phyloP scores from a whole-genome alignment of 1,284 basidiomycete species.

The Ustilago bromivora region DNA sequence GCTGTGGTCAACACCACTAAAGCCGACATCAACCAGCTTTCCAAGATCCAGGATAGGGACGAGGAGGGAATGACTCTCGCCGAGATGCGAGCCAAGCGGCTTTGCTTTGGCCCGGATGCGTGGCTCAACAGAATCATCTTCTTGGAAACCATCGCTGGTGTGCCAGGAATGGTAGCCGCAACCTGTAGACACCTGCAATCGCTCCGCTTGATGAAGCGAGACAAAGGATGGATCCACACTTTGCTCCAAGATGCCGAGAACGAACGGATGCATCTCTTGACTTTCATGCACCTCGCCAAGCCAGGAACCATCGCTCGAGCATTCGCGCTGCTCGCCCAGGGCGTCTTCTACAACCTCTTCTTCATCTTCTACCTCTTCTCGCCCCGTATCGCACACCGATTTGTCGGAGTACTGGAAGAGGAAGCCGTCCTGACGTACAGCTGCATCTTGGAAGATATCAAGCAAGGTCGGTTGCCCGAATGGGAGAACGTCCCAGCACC shows the following conservation, averaged over 20 bases:
- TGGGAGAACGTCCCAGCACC: constrained; percentile 82
- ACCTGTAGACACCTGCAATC: constrained; percentile 78
- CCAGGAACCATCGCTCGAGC: constrained; percentile 41
- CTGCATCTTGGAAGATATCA: constrained; percentile 83
- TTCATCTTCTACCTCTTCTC: constrained; percentile 81
- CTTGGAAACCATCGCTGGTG: constrained; percentile 81
- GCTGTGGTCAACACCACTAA: constrained; percentile 32
- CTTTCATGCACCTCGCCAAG: constrained; percentile 44
- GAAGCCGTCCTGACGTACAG: constrained; percentile 82
- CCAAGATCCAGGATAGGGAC: not conserved
- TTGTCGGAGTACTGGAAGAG: constrained; percentile 94
- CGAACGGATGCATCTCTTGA: constrained; percentile 62
- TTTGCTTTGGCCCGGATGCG: constrained; percentile 58
- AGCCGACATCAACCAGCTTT: constrained; percentile 14
- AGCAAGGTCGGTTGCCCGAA: constrained; percentile 85
- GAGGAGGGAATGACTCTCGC: constrained; percentile 49
- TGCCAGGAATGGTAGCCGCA: constrained; percentile 87
- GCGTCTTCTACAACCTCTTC: constrained; percentile 67
- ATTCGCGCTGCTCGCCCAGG: constrained; percentile 75
- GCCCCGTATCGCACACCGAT: constrained; percentile 87
- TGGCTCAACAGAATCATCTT: constrained; percentile 62
- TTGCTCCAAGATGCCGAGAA: constrained; percentile 64
- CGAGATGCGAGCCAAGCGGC: constrained; percentile 55
- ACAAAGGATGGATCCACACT: constrained; percentile 62
- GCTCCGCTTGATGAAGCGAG: constrained; percentile 53